Conservation (phyloP, 176 grass and related monocot genomes). For the Oryza australiensis region DNA sequence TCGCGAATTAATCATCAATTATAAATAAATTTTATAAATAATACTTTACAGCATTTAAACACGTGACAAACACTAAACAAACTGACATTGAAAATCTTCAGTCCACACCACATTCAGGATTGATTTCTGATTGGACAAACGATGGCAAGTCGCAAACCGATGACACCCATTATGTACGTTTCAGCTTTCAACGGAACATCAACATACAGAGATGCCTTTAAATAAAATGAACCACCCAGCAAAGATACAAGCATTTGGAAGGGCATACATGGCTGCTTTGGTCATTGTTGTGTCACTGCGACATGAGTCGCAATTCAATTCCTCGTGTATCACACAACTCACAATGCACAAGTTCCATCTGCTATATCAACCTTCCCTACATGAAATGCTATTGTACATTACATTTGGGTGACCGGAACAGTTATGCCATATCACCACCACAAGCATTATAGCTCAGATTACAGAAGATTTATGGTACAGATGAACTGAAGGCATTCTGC, state of each 20-base stretch:
- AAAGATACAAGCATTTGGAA: background rate
- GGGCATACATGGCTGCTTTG: background rate
- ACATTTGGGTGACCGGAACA: slow-evolving; percentile 20
- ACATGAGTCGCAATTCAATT: background rate
- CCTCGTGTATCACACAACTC: background rate
- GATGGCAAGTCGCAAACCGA: background rate
- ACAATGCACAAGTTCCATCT: background rate
- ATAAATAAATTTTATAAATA: too few relatives aligned
- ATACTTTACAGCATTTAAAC: too few relatives aligned
- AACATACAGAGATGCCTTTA: background rate
- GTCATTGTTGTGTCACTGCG: background rate
- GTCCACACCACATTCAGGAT: background rate
- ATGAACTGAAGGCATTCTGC: slow-evolving; percentile 18
- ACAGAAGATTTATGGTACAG: slow-evolving; percentile 21
- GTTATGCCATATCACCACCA: background rate
- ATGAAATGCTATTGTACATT: slow-evolving; percentile 53
- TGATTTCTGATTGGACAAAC: background rate
- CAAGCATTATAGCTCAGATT: slow-evolving; percentile 26
- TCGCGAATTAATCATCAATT: too few relatives aligned
- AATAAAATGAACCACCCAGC: background rate
- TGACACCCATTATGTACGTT: background rate
- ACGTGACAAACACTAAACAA: too few relatives aligned
- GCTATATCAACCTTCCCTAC: slow-evolving; percentile 25
- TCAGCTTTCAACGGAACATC: background rate
- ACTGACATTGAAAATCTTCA: background rate